phyloP scores from a whole-genome alignment of 2,329 filamentous ascomycete genomes.

The Microdochium nivale region DNA sequence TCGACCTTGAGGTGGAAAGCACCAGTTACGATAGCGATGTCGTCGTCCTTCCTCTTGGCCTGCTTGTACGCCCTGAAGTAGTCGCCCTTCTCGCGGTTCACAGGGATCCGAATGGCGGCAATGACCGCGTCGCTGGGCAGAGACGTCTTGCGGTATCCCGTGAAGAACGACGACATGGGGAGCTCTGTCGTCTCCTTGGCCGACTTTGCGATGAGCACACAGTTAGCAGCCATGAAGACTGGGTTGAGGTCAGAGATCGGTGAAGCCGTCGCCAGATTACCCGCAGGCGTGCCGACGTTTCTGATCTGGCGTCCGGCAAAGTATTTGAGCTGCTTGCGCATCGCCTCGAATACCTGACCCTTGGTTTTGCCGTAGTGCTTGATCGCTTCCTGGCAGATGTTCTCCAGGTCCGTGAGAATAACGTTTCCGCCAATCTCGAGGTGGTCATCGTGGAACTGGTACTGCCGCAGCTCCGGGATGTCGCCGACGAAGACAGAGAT shows the following conservation, averaged over 20 bases:
- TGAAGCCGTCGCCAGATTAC: conserved; percentile 88
- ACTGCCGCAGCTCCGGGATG: conserved; percentile 80
- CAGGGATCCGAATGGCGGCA: conserved; percentile 75
- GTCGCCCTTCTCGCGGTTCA: conserved; percentile 66
- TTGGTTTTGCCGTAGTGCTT: conserved; percentile 63
- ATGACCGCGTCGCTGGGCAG: conserved; percentile 77
- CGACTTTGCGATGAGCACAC: conserved; percentile 73
- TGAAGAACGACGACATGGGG: conserved; percentile 91
- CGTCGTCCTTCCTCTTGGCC: conserved; percentile 93
- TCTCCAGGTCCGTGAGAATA: conserved; percentile 81
- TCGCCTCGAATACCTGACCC: conserved; percentile 79
- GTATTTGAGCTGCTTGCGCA: conserved; percentile 87
- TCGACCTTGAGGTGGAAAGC: conserved; percentile 69
- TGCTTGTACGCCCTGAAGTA: conserved; percentile 91
- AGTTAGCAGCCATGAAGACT: conserved; percentile 80
- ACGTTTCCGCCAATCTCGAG: conserved; percentile 94
- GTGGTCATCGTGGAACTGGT: conserved; percentile 67
- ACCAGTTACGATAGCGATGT: conserved; percentile 94
- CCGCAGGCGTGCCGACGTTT: conserved; percentile 94
- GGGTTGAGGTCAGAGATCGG: conserved; percentile 96
- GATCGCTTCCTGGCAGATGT: conserved; percentile 71
- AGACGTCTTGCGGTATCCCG: conserved; percentile 79
- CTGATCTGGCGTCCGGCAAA: conserved; percentile 94
- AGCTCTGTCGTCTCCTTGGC: conserved; percentile 67
- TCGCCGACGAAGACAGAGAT: conserved; percentile 90